Conservation (phyloP, 2,329 filamentous ascomycete species). For the Colletotrichum australisinense region DNA sequence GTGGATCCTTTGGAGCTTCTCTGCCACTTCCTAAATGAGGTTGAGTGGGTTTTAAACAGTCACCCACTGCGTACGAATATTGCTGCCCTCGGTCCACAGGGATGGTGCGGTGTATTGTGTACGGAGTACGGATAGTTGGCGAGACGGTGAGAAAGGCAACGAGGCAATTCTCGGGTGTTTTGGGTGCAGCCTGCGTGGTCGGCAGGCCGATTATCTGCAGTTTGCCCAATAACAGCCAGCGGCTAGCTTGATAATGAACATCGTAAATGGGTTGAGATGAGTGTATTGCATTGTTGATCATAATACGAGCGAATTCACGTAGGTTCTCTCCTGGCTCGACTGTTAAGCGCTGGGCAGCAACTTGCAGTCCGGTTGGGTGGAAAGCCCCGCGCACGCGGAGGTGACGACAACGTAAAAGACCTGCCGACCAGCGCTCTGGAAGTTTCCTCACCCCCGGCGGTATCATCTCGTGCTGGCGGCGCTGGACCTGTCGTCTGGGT, state of each 20-base stretch:
- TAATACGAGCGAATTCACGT: not conserved
- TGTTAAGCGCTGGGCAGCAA: constrained; percentile 23
- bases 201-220: constrained; percentile 15
- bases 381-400: constrained; percentile 3
- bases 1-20: constrained; percentile 33
- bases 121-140: not conserved
- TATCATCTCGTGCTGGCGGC: constrained; percentile 5
- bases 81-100: constrained; percentile 7
- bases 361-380: constrained; percentile 1
- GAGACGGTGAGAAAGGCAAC: constrained; percentile 27
- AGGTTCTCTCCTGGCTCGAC: not conserved
- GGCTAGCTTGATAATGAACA: too few species aligned
- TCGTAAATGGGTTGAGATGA: not conserved
- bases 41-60: not conserved
- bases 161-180: constrained; percentile 20
- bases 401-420: constrained; percentile 6
- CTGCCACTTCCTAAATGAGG: constrained; percentile 34
- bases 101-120: not conserved
- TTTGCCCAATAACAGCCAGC: not conserved
- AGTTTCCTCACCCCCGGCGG: constrained; percentile 1
- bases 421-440: constrained; percentile 13
- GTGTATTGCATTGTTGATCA: not conserved
- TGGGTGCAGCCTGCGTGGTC: not conserved
- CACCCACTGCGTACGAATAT: not conserved
- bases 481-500: constrained; percentile 17